Base-by-base conservation (phyloP, 306 rosid genomes). In the Trifolium dubium region DNA sequence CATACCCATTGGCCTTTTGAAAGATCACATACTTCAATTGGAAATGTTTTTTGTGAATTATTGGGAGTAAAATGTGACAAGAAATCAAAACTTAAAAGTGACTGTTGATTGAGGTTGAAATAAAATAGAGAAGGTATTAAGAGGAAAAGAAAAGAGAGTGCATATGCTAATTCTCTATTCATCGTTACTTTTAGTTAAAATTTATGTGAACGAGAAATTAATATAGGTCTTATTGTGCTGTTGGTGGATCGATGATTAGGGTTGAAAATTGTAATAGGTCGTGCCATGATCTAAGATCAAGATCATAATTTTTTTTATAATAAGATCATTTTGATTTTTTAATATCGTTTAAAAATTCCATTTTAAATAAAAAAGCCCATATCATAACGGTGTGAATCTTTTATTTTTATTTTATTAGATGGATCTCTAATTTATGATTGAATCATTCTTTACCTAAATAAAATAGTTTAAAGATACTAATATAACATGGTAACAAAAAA, bases 1-100 rank as follows among this genome's bases (percentile, higher is more conserved):
- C 78, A 74, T 0, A 95, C 79, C 99, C 99, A 95, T 12, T 75
- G 83, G 1, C 98, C 99, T 14, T 56, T 69, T 10, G 97, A 90
- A 72, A 80, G 87, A 81, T 90, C 97, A 47, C 93, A 88, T 8
- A 12, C 40, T 71, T 19, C 78, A 0, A 0, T 5, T 7, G 62
- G 70, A 4, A 84, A 9, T 6, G 63, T 15, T 17, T 72, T n/a
- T 1, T 61, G 82, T 2, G 74, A 44, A 28, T 66, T 10, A 0
- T 15, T 74, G n/a, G 78, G 71, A 49, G 46, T 37, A 35, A 67
- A 18, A 62, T 40, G 62, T 13, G 90, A 79, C 0, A 77, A 69
- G 32, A 87, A 81, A 61, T 82, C 83, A 19, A 83, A 63, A 9
- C 84, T 79, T 69, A 67, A 77, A 7, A 82, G 71, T n/a, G 77